A percentile compares a stretch with the other conserved stretches of the same genome.
Evolutionary conservation across 2,329 filamentous ascomycete species (phyloP).

Genomic region (Fusarium sp.): DNA sequence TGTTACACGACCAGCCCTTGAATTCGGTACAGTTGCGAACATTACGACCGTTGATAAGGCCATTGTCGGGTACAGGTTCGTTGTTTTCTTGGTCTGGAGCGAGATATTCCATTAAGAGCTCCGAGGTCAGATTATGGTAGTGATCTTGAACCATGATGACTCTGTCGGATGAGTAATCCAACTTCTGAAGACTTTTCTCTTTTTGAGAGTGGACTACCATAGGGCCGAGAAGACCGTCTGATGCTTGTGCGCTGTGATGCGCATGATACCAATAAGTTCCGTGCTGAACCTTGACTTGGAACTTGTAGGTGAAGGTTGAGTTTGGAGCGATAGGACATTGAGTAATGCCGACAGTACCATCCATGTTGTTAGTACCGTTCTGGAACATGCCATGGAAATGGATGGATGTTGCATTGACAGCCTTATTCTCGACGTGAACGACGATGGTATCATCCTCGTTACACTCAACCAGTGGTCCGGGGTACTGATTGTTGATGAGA

Average conservation of each 20-base stretch:
- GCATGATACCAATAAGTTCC: conserved; percentile 74
- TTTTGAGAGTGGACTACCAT: conserved; percentile 73
- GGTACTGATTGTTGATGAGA: conserved; percentile 81
- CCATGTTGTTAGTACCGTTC: conserved; percentile 80
- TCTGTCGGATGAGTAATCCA: conserved; percentile 62
- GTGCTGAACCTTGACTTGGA: conserved; percentile 68
- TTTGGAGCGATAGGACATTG: conserved; percentile 77
- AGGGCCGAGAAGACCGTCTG: conserved; percentile 77
- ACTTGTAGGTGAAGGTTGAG: conserved; percentile 74
- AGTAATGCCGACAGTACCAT: conserved; percentile 76
- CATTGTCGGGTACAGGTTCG: conserved; percentile 75
- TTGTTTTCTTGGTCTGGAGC: conserved; percentile 66
- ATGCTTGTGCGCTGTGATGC: conserved; percentile 73
- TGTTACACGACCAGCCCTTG: conserved; percentile 60
- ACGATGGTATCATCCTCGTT: conserved; percentile 80
- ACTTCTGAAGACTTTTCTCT: conserved; percentile 50
- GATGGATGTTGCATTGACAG: conserved; percentile 74
- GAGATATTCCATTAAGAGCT: conserved; percentile 68
- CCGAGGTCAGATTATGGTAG: conserved; percentile 72
- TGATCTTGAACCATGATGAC: conserved; percentile 79
- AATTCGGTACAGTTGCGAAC: conserved; percentile 54
- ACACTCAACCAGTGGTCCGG: conserved; percentile 78
- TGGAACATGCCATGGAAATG: conserved; percentile 86
- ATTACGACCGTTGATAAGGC: conserved; percentile 70
- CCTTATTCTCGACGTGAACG: conserved; percentile 76